A percentile compares a stretch with the other conserved stretches of the same genome.
Evolutionary conservation across 352 stramenopile species (phyloP).

Genomic region (Globisporangium sylvaticum): DNA sequence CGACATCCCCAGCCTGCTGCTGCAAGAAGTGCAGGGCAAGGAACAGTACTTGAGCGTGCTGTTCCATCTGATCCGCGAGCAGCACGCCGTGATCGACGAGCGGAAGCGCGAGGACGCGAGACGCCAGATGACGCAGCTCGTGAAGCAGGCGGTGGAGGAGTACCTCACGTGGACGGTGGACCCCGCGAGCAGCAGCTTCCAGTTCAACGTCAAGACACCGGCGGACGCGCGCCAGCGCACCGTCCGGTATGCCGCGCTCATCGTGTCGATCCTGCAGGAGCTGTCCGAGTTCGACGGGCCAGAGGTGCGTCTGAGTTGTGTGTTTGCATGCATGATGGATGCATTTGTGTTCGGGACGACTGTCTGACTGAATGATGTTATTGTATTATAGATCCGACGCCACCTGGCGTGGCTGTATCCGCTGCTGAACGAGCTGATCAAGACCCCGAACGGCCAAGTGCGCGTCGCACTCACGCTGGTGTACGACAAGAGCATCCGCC

Average conservation of each 20-base stretch:
- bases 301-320: constrained; percentile 38
- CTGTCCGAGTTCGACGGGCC: constrained; percentile 40
- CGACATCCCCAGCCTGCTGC: constrained; percentile 62
- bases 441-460: constrained; percentile 58
- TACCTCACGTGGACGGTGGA: constrained; percentile 59
- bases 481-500: constrained; percentile 56
- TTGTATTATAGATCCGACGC: constrained; percentile 53
- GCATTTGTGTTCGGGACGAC: not conserved
- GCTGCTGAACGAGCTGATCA: constrained; percentile 70
- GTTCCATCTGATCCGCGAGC: constrained; percentile 38
- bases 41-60: constrained; percentile 72
- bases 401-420: constrained; percentile 81
- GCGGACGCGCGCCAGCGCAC: constrained; percentile 50
- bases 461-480: constrained; percentile 57
- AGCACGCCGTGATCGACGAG: constrained; percentile 18
- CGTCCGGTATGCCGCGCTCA: constrained; percentile 46
- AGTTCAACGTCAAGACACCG: constrained; percentile 21
- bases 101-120: constrained; percentile 55
- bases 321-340: too few species aligned
- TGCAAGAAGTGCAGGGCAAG: constrained; percentile 76
- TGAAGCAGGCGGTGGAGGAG: constrained; percentile 57
- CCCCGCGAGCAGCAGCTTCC: constrained; percentile 8
- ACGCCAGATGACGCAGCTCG: constrained; percentile 61
- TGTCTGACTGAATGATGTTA: not conserved
- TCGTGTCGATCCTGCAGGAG: constrained; percentile 48